Evolutionary conservation across 2,329 filamentous ascomycete species (phyloP), one percentile per base, ranked within the genome.

Genomic region (Capronia epimyces): DNA sequence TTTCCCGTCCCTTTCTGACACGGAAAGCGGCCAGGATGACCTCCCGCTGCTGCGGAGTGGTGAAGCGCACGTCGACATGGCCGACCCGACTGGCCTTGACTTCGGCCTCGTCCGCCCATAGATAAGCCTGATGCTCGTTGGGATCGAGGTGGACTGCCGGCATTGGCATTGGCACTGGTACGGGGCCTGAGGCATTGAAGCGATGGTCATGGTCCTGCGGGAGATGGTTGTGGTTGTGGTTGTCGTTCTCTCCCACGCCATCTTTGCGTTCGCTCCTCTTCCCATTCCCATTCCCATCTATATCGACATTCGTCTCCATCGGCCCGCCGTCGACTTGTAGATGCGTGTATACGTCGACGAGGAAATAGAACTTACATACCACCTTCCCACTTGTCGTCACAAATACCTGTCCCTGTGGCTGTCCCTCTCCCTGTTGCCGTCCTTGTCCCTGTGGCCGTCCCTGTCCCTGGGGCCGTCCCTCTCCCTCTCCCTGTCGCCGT

Each of bases 31-130:
- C 50, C 8, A 58, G 16, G 10, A 56, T 16, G 4, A 43, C 36
- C n/a, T 22, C 12, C 40, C 34, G 25, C 43, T 55, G 52, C 36
- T 24, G 46, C 27, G 15, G 3, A 3, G 42, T 50, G 3, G 55
- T 58, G 40, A 56, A 58, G 16, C 25, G 12, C 43, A 58, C 31
- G 15, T 53, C 47, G 21, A 43, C 21, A 16, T 22, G 21, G 9
- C 29, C 39, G 1, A 36, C 43, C 36, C 44, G 31, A 1, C 60
- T 56, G 20, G 47, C 45, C 18, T 47, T 47, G 2, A 69, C 57
- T 12, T 71, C 66, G n/a, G 63, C 64, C 52, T 70, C 67, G 1
- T 56, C 61, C 21, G 63, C 70, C 70, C 70, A 72, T 10, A 61
- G 53, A 52, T 62, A 71, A 0, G 52, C 58, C 43, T 64, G 61